These are phyloP conservation scores for Beauveria bassiana DNA, from an alignment of 2,329 filamentous ascomycete species.

Conservation along the genomic window DNA sequence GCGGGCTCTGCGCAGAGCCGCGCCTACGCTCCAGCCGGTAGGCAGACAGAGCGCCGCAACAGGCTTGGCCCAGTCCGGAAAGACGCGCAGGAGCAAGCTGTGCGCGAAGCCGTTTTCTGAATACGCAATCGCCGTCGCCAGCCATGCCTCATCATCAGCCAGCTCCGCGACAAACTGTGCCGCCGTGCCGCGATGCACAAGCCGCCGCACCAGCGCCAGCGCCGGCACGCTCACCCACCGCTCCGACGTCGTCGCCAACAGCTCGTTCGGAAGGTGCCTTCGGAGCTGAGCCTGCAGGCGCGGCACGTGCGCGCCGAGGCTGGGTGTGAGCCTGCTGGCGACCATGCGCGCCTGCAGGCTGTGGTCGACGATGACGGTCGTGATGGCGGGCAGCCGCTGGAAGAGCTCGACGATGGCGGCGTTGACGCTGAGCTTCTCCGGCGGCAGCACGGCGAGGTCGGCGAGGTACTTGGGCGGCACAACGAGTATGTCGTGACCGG, in stretches of 20 bases:
- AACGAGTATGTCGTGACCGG: background rate
- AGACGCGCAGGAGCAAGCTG: slow-evolving; percentile 2
- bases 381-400: slow-evolving; percentile 1
- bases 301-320: background rate
- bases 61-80: slow-evolving; percentile 4
- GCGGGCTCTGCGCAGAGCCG: background rate
- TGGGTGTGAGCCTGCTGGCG: background rate
- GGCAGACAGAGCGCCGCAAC: background rate
- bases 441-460: slow-evolving; percentile 1
- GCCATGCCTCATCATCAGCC: background rate
- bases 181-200: background rate
- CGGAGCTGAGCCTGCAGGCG: background rate
- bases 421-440: slow-evolving; percentile 5
- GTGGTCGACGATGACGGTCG: slow-evolving; percentile 2
- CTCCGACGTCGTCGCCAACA: background rate
- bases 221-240: background rate
- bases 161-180: slow-evolving; percentile 2
- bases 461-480: slow-evolving; percentile 1
- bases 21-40: background rate
- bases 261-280: background rate
- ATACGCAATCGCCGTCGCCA: background rate
- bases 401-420: slow-evolving; percentile 5
- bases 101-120: slow-evolving; percentile 5
- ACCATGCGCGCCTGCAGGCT: slow-evolving; percentile 4
- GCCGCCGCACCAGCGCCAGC: background rate